These are phyloP conservation scores for Lasiodiplodia gonubiensis DNA, from an alignment of 2,329 filamentous ascomycete genomes.

Conservation along the genomic window DNA sequence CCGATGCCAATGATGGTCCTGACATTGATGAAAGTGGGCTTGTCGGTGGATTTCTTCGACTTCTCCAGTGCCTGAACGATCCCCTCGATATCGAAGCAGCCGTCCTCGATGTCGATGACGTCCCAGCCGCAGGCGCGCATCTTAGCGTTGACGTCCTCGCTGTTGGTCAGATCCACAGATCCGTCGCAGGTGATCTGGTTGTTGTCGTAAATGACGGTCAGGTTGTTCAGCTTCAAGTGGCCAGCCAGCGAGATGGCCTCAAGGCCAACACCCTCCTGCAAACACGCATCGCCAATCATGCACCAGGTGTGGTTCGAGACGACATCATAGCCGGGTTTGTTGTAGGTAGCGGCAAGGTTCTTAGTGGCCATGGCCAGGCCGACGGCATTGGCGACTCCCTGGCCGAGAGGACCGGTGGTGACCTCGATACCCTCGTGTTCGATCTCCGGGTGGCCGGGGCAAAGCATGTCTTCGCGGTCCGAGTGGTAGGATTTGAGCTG, in stretches of 20 bases:
- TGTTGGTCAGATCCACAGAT: conserved; percentile 59
- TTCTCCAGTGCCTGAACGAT: conserved; percentile 56
- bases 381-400: conserved; percentile 66
- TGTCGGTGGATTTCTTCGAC: conserved; percentile 52
- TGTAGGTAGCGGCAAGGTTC: conserved; percentile 61
- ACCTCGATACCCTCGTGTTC: conserved; percentile 64
- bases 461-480: conserved; percentile 55
- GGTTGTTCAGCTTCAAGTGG: conserved; percentile 61
- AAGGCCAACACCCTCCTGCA: conserved; percentile 64
- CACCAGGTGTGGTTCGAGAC: conserved; percentile 62
- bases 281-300: conserved; percentile 64
- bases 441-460: conserved; percentile 63
- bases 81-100: conserved; percentile 57
- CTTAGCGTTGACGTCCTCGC: conserved; percentile 63
- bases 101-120: conserved; percentile 61
- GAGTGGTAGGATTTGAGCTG: conserved; percentile 63
- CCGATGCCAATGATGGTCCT: conserved; percentile 63
- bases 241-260: conserved; percentile 64
- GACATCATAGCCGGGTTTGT: conserved; percentile 56
- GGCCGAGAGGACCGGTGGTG: conserved; percentile 64
- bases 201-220: conserved; percentile 66
- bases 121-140: conserved; percentile 64
- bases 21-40: conserved; percentile 65
- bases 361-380: conserved; percentile 65
- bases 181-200: conserved; percentile 67